Base-by-base conservation (phyloP, 306 rosid genomes). In the Biancaea sappan region DNA sequence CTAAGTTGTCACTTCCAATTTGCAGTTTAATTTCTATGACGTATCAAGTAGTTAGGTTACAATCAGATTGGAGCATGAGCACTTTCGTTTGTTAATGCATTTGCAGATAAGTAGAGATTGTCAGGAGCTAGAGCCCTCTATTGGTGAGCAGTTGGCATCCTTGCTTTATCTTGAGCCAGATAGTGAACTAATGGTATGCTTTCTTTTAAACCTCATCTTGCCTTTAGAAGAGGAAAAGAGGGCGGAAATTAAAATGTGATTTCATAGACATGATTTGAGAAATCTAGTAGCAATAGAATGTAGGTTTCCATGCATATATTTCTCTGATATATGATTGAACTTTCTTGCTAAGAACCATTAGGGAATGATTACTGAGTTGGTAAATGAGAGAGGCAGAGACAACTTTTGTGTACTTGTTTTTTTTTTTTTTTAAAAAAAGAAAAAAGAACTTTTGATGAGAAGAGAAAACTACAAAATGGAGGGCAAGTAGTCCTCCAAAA, bases 51-150 rank as follows among this genome's bases (percentile, higher is more conserved):
- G 32, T 57, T 56, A 15, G 6, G 31, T 54, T 71, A 26, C 29
- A 60, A 56, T 24, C 66, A 13, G 44, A 40, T 63, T 54, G 34
- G 73, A 41, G 51, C 22, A n/a, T 73, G 40, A 61, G 43, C 60
- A 15, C 50, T 35, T 83, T 48, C 8, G 68, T 32, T 43, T 60
- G 41, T 19, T 76, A 68, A 15, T 84, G 25, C 66, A 57, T 50
- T 71, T 84, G 92, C 96, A 95, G 99, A 95, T 95, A 81, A 95
- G 99, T 79, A 95, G 99, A 90, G 99, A 95, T 81, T 95, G 99
- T 76, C 99, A 95, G 81, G 99, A 95, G 89, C 84, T 95, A 59
- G 99, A 95, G 75, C 87, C 92, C 58, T 82, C 96, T 24, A 75
- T 95, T 32, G 99, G 99, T 68, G 99, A 95, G 91, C 98, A 95